Evolutionary conservation across 1,284 basidiomycete genomes (phyloP).

Genomic region (Tilletia horrida): DNA sequence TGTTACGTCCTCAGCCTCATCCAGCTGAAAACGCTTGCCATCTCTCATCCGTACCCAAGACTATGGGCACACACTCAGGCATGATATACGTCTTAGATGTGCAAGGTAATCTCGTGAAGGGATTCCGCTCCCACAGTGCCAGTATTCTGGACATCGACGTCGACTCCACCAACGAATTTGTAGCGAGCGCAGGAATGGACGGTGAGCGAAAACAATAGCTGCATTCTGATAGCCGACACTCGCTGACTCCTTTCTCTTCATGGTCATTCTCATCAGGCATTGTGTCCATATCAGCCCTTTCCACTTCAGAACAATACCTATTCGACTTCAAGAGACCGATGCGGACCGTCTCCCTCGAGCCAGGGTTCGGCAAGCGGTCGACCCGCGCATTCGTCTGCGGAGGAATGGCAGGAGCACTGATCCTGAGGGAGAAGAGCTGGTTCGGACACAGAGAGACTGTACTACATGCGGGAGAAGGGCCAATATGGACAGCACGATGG

Average conservation of each 20-base stretch:
- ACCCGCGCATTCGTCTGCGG: constrained; percentile 87
- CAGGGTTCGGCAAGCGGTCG: constrained; percentile 76
- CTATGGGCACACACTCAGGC: constrained; percentile 83
- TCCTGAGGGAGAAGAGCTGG: constrained; percentile 92
- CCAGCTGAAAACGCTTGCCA: constrained; percentile 60
- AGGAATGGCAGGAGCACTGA: constrained; percentile 81
- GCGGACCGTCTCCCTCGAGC: constrained; percentile 83
- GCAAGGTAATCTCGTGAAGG: constrained; percentile 77
- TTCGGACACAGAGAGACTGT: constrained; percentile 86
- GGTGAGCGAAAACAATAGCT: constrained; percentile 61
- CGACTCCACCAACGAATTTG: constrained; percentile 80
- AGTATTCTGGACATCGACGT: constrained; percentile 80
- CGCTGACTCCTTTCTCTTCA: constrained; percentile 13
- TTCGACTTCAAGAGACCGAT: constrained; percentile 93
- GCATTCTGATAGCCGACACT: constrained; percentile 29
- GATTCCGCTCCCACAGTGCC: constrained; percentile 87
- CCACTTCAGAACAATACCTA: constrained; percentile 72
- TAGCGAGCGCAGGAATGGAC: constrained; percentile 89
- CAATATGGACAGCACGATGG: constrained; percentile 91
- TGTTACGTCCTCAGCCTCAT: background rate
- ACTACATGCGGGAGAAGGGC: constrained; percentile 83
- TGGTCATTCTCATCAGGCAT: constrained; percentile 62
- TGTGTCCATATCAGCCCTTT: constrained; percentile 80
- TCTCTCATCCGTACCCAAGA: constrained; percentile 20
- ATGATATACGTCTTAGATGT: constrained; percentile 83